These are phyloP conservation scores for Penicillium sp. DNA, from an alignment of 2,329 filamentous ascomycete genomes.

Conservation along the genomic window DNA sequence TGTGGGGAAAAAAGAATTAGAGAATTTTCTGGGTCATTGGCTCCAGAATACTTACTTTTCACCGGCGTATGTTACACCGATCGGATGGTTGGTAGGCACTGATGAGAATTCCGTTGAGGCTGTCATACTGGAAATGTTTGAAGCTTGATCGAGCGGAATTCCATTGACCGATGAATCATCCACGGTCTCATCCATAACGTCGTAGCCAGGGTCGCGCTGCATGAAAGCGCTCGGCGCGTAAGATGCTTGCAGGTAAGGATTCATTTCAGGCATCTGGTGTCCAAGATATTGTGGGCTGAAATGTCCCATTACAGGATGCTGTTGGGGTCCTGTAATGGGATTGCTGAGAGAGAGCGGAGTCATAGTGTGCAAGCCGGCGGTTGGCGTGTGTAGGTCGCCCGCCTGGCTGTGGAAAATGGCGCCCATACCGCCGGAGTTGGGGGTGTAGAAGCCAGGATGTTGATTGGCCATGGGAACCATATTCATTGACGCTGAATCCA, in stretches of 20 bases:
- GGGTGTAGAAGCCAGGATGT: constrained; percentile 80
- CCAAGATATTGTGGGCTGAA: constrained; percentile 61
- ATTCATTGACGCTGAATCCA: constrained; percentile 80
- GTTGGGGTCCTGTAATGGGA: constrained; percentile 62
- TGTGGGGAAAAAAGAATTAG: constrained; percentile 30
- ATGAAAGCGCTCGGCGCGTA: constrained; percentile 80
- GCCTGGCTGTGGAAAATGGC: constrained; percentile 80
- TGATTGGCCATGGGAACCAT: constrained; percentile 80
- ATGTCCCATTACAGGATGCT: constrained; percentile 60
- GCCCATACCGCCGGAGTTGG: constrained; percentile 75
- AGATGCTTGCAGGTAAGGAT: constrained; percentile 66
- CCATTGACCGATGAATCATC: constrained; percentile 68
- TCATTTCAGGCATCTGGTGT: constrained; percentile 66
- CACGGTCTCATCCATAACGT: constrained; percentile 68
- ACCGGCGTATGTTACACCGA: constrained; percentile 32
- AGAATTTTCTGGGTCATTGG: background rate
- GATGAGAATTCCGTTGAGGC: constrained; percentile 29
- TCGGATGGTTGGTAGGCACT: constrained; percentile 6
- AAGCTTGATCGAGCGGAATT: constrained; percentile 53
- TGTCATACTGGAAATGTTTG: constrained; percentile 53
- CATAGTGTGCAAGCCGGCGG: constrained; percentile 69
- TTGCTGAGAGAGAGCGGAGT: constrained; percentile 81
- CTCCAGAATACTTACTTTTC: constrained; percentile 54
- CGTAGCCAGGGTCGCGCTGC: constrained; percentile 77
- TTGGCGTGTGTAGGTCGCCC: constrained; percentile 83